Conservation (phyloP, 2,329 filamentous ascomycete species). For the Hymenoscyphus fraxineus region DNA sequence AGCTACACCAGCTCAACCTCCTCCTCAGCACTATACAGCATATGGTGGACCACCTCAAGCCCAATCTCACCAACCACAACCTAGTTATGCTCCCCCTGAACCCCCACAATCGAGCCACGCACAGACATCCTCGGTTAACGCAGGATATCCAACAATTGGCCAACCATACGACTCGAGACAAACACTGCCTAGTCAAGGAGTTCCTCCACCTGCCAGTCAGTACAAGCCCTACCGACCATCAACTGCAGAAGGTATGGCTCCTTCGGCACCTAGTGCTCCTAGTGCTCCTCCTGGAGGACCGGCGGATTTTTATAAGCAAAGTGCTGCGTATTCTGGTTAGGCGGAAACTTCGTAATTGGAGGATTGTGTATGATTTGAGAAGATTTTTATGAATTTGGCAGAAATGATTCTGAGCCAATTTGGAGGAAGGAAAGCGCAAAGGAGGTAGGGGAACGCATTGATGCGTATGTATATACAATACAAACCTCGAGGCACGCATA, state of each 20-base stretch:
- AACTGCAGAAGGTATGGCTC: constrained; percentile 24
- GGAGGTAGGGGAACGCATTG: neutral
- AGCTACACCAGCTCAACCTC: constrained; percentile 21
- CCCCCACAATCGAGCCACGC: constrained; percentile 7
- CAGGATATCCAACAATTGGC: constrained; percentile 29
- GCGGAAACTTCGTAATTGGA: neutral
- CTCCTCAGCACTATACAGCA: constrained; percentile 32
- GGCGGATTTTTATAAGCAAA: constrained; percentile 54
- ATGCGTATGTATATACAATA: neutral
- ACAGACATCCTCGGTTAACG: constrained; percentile 10
- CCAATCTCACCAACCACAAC: constrained; percentile 22
- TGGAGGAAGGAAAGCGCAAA: neutral
- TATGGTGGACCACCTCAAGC: constrained; percentile 27
- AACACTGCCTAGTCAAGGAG: constrained; percentile 47
- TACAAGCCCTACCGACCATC: constrained; percentile 54
- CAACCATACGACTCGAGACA: constrained; percentile 49
- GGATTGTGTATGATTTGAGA: constrained; percentile 7
- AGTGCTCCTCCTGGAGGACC: constrained; percentile 42
- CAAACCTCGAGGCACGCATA: neutral
- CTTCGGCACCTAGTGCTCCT: constrained; percentile 46
- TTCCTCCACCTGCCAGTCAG: constrained; percentile 35
- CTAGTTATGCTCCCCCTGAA: constrained; percentile 30
- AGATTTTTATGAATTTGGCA: neutral
- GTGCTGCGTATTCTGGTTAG: constrained; percentile 32
- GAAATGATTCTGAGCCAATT: neutral